phyloP scores from a whole-genome alignment of 2,329 filamentous ascomycete species.

The Ophiostoma perfectum region DNA sequence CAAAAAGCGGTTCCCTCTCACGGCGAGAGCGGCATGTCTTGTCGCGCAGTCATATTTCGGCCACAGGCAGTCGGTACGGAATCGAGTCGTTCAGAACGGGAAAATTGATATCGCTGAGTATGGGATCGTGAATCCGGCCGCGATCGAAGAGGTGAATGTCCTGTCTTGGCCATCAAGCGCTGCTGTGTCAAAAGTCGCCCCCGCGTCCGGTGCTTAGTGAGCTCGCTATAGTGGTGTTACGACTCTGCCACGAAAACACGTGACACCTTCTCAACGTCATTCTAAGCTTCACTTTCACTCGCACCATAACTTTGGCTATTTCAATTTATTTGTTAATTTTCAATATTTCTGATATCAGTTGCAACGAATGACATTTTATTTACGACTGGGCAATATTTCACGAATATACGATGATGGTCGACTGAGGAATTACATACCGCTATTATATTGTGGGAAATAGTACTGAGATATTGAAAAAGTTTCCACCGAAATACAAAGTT shows the following conservation, averaged over 20 bases:
- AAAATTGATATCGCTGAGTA: neutral
- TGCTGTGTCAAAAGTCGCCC: conserved; percentile 17
- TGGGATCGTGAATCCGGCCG: neutral
- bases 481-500: too few species aligned
- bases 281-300: neutral
- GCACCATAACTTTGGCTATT: too few species aligned
- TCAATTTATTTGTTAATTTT: neutral
- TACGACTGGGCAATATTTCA: too few species aligned
- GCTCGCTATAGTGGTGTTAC: conserved; percentile 13
- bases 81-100: neutral
- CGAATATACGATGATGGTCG: too few species aligned
- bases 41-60: neutral
- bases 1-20: neutral
- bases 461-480: too few species aligned
- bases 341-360: too few species aligned
- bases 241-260: conserved; percentile 27
- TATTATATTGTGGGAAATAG: too few species aligned
- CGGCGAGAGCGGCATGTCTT: neutral
- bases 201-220: conserved; percentile 8
- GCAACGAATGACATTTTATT: too few species aligned
- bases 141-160: neutral
- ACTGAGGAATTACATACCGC: too few species aligned
- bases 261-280: conserved; percentile 15
- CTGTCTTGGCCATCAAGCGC: neutral
- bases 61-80: neutral